These are phyloP conservation scores for Talinum fruticosum DNA, from an alignment of 148 eudicot genomes.

Conservation along the genomic window DNA sequence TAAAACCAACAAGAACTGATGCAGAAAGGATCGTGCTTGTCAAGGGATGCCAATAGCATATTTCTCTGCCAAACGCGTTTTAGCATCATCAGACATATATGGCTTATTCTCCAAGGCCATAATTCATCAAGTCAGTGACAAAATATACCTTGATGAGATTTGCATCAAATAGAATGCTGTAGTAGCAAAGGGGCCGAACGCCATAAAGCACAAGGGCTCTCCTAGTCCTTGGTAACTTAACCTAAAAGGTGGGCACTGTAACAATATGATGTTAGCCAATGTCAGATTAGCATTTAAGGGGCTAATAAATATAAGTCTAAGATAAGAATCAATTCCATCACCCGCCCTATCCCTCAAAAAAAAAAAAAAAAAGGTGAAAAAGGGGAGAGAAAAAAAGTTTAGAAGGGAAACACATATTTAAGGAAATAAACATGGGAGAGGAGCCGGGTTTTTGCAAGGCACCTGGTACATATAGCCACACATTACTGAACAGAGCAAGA, in stretches of 20 bases:
- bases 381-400: not conserved
- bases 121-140: not conserved
- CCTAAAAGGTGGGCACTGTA: conserved; percentile 93
- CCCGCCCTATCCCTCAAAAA: not conserved
- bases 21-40: conserved; percentile 57
- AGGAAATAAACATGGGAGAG: not conserved
- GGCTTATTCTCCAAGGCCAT: not conserved
- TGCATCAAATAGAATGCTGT: conserved; percentile 79
- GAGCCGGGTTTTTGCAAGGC: not conserved
- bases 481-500: conserved; percentile 62
- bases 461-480: conserved; percentile 90
- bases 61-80: conserved; percentile 33
- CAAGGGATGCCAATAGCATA: conserved; percentile 31
- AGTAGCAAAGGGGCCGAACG: conserved; percentile 93
- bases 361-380: not conserved
- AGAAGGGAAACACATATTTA: not conserved
- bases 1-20: conserved; percentile 78
- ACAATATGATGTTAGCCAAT: not conserved
- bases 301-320: not conserved
- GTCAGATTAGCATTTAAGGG: conserved; percentile 11
- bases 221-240: conserved; percentile 89
- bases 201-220: conserved; percentile 87
- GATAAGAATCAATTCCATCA: too few relatives aligned
- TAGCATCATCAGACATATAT: conserved; percentile 5
- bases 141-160: conserved; percentile 47